Evolutionary conservation across 495 filamentous ascomycete species (phyloP), one percentile per base, ranked within the genome.

Genomic region (Aspergillus ellipticus): DNA sequence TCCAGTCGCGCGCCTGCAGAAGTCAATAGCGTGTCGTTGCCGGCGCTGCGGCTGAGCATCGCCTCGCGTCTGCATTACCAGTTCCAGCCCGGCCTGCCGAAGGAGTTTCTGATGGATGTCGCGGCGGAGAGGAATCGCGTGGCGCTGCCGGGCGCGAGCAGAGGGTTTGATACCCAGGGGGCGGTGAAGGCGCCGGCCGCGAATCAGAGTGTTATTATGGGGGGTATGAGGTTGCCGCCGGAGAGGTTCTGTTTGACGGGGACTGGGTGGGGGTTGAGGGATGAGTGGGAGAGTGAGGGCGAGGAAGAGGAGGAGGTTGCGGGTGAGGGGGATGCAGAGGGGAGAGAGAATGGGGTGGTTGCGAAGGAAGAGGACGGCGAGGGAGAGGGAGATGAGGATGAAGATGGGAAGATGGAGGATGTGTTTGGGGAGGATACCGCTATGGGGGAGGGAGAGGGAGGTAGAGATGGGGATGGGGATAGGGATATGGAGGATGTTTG

Each of bases 181-280:
- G 54, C 49, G 22, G 63, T 54, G 47, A 59, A 53, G n/a, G 49
- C 58, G 15, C 49, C 54, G n/a, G 24, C 51, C 15, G 64, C 65
- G 29, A 66, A 68, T 42, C 72, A 74, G 54, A 68, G 66, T 52
- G 55, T 76, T 60, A 51, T 71, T 28, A 74, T 79, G 68, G 76
- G 83, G 73, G 94, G 94, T 13, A 82, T 94, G 54, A 77, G 91
- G 42, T 71, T 98, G 60, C 94, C 94, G 35, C 87, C 87, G 53
- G 94, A 98, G 83, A 79, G 89, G 66, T 97, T 96, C 66, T 92
- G 93, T 59, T 76, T 96, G 51, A 95, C 87, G 24, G 94, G 94
- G 0, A 77, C 82, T 16, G 84, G 84, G 55, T 98, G 94, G 94
- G 82, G 85, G 35, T 66, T 97, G 72, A 85, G 82, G 67, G 89